Base-by-base conservation (phyloP, 1,284 basidiomycete genomes). In the Coniferiporia sulphurascens region DNA sequence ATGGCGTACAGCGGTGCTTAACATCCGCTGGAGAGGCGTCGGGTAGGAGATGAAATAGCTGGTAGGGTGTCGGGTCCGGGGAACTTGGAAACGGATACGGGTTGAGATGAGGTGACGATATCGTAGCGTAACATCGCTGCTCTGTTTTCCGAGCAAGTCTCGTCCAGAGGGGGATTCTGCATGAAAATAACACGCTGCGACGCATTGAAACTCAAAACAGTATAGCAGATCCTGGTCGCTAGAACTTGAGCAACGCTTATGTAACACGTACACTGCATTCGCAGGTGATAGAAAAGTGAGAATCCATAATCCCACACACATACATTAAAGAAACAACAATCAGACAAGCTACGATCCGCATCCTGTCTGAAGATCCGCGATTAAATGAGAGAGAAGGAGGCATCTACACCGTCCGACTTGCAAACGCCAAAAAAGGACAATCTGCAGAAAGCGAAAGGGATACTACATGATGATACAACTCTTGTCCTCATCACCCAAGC, bases 391-490 rank as follows among this genome's bases (percentile, higher is more conserved):
- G 27, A 5, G 27, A 27, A 27, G 27, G 27, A 27, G 27, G 27
- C 27, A 27, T 27, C 27, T 27, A 43, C 41, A 43, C 10, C 41
- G n/a, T 7, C 41, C 41, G n/a, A n/a, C 10, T 13, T 7, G 10
- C 10, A 43, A 43, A 7, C 41, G 8, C 10, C 41, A 43, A 43
- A n/a, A 43, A 48, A 12, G 19, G 10, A 48, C 48, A 48, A 48
- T 48, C 49, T n/a, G n/a, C 19, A 50, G 27, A 27, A 27, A 27
- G 27, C 27, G 27, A 21, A 50, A 22, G 35, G 32, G 9, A 3
- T 2, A 63, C 68, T 80, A 92, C 89, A 92, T 91, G 69, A 92
- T 80, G 15, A 79, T 74, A 73, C 89, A 92, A 13, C 79, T 75
- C 52, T 83, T 58, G 8, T 58, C 81, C 35, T 78, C 74, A 44